Evolutionary conservation across 495 filamentous ascomycete species (phyloP).

Genomic region (Neurospora sp.): DNA sequence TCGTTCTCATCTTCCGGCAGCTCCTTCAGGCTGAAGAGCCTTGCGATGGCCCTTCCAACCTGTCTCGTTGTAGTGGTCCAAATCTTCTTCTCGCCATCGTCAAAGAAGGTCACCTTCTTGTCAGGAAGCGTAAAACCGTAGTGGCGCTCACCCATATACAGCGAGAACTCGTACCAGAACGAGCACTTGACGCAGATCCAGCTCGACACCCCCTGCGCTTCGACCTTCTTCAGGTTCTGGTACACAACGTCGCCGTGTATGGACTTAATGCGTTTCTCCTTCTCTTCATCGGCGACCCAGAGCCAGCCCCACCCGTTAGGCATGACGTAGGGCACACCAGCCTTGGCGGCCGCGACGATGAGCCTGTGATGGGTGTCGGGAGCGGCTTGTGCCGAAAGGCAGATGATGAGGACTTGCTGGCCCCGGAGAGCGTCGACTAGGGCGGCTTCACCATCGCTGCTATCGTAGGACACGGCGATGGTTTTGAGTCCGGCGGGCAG

Average conservation of each 20-base stretch:
- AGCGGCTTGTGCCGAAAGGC: constrained; percentile 24
- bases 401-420: constrained; percentile 53
- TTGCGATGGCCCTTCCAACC: constrained; percentile 31
- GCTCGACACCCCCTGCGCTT: constrained; percentile 21
- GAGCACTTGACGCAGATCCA: constrained; percentile 29
- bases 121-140: constrained; percentile 26
- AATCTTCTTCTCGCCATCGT: constrained; percentile 23
- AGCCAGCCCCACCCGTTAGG: constrained; percentile 46
- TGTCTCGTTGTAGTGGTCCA: constrained; percentile 31
- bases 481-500: constrained; percentile 30
- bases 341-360: constrained; percentile 49
- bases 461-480: constrained; percentile 26
- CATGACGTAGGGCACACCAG: constrained; percentile 50
- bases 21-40: constrained; percentile 25
- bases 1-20: constrained; percentile 36
- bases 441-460: constrained; percentile 10
- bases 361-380: constrained; percentile 33
- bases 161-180: constrained; percentile 41
- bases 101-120: constrained; percentile 23
- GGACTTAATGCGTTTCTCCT: constrained; percentile 18
- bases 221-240: constrained; percentile 22
- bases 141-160: constrained; percentile 13
- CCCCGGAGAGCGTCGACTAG: constrained; percentile 34
- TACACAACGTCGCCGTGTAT: constrained; percentile 4
- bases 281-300: background rate